Base-by-base conservation (phyloP, 163 green algal species). In the Scenedesmus sp. region DNA sequence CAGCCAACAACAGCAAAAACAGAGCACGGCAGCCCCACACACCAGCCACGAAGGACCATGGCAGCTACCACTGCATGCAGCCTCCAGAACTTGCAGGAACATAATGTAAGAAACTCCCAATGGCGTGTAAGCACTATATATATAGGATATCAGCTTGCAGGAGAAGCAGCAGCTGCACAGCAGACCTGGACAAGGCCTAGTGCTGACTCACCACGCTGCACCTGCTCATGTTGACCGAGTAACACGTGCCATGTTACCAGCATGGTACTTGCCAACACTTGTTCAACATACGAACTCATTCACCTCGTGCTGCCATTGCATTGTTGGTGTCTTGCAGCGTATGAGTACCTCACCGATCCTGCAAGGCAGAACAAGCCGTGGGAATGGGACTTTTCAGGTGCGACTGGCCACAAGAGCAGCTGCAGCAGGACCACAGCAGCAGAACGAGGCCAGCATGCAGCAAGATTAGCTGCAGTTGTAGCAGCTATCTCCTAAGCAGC, bases 311-410 rank as follows among this genome's bases (percentile, higher is more conserved):
- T 46, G 34, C 34, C 34, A 46, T 46, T 46, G 34, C 34, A 46
- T 46, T 64, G 59, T 64, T 64, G 59, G 59, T 64, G 9, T 64
- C 9, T 64, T 79, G 70, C 70, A 79, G 70, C 70, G 70, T 79
- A 79, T 79, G 70, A 79, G 4, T 79, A 79, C 70, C 70, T 79
- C 12, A 79, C 70, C 4, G 70, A 79, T 13, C 70, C 70, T 79
- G 20, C 70, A 26, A 79, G 70, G 70, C 70, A 79, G 5, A 79
- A 79, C 70, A 79, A 79, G 70, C 70, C 70, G 1, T 79, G 70
- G 70, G 70, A 79, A 23, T 79, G 70, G 70, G 70, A 79, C 70
- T 79, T 79, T 34, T 52, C 70, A 79, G 70, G 70, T 79, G 18
- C 4, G 23, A 23, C 70, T 79, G 0, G 23, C 70, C 34, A 46